These are phyloP conservation scores for Brachypodium distachyon DNA, from an alignment of 202 grass and related monocot species.

Conservation along the genomic window DNA sequence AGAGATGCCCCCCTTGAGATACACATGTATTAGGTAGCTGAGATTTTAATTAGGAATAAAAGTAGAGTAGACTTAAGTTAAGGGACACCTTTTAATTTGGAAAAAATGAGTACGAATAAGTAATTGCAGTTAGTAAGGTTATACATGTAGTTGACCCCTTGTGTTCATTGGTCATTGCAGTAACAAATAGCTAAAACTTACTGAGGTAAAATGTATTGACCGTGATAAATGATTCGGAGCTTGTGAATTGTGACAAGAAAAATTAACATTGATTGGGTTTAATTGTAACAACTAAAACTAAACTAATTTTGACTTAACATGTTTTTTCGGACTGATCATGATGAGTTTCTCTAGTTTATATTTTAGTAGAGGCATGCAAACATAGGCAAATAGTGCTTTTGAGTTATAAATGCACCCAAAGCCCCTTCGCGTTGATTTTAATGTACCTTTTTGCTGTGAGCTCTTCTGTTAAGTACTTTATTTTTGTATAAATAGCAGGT, in stretches of 20 bases:
- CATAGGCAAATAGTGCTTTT: neutral
- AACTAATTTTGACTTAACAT: neutral
- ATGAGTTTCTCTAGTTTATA: neutral
- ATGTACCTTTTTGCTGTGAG: neutral
- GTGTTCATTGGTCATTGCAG: neutral
- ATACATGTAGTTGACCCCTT: neutral
- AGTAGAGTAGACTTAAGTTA: no score
- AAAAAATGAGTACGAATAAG: neutral
- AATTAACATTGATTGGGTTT: neutral
- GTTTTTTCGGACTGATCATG: neutral
- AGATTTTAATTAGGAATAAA: no score
- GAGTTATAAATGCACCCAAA: neutral
- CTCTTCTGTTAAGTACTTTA: neutral
- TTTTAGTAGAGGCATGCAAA: neutral
- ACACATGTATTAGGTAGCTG: no score
- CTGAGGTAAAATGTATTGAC: neutral
- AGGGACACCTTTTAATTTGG: no score
- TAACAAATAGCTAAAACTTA: neutral
- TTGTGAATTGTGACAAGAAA: neutral
- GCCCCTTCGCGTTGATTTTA: neutral
- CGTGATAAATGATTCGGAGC: neutral
- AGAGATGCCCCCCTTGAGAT: no score
- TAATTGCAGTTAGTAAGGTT: neutral
- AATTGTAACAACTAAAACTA: neutral
- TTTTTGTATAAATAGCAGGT: constrained; percentile 17